Percentiles rank a stretch among this genome's conserved stretches.
Evolutionary conservation across 306 rosid species (phyloP).

Genomic region (Pyrus communis): DNA sequence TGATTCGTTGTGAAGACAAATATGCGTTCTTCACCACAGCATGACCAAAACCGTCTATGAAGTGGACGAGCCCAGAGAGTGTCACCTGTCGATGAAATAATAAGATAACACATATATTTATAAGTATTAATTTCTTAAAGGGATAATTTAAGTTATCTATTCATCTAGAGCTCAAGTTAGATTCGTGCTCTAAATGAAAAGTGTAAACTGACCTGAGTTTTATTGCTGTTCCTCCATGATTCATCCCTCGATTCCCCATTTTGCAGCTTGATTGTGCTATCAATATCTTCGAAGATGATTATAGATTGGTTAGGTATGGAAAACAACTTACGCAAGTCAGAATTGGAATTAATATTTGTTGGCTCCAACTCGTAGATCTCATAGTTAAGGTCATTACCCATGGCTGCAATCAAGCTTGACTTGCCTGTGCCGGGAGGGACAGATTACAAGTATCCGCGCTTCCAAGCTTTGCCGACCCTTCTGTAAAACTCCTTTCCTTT

Average conservation of each 20-base stretch:
- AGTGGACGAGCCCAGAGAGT: slow-evolving; percentile 39
- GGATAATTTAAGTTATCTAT: neutral
- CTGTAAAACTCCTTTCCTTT: slow-evolving; percentile 27
- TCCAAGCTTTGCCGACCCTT: slow-evolving; percentile 48
- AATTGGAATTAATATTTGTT: slow-evolving; percentile 1
- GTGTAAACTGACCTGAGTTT: neutral
- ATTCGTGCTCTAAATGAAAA: neutral
- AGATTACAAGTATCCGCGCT: slow-evolving; percentile 44
- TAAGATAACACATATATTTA: neutral
- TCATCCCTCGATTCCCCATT: neutral
- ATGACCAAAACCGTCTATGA: slow-evolving; percentile 43
- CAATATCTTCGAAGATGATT: slow-evolving; percentile 49
- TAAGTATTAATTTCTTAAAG: neutral
- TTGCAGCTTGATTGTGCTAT: slow-evolving; percentile 17
- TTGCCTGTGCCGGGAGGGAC: slow-evolving; percentile 63
- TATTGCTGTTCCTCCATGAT: neutral
- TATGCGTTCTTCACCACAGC: slow-evolving; percentile 38
- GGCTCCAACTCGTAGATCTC: slow-evolving; percentile 55
- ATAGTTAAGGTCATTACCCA: slow-evolving; percentile 45
- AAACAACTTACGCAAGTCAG: slow-evolving; percentile 21
- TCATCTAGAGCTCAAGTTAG: neutral
- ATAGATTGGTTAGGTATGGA: slow-evolving; percentile 38
- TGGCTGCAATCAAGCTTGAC: slow-evolving; percentile 47
- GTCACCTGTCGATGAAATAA: slow-evolving; percentile 27
- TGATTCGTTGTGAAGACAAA: slow-evolving; percentile 39